These are phyloP conservation scores for Colletotrichum lindemuthianum DNA, from an alignment of 2,329 filamentous ascomycete genomes.

Conservation along the genomic window DNA sequence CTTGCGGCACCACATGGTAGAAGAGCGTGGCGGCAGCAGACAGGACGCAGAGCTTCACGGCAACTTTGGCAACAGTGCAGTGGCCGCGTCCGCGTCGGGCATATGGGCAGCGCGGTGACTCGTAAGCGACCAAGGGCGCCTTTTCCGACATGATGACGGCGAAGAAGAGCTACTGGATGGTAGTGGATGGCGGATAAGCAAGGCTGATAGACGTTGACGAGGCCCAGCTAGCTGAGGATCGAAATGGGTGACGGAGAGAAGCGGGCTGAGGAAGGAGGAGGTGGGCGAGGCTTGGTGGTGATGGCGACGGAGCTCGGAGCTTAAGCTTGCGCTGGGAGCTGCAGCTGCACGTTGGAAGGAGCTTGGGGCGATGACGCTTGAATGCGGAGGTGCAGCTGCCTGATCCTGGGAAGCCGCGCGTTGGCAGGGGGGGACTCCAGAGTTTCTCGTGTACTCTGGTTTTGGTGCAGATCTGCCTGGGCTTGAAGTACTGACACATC, in stretches of 20 bases:
- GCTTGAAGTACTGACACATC: too few species aligned
- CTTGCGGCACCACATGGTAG: slow-evolving; percentile 14
- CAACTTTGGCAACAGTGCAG: slow-evolving; percentile 15
- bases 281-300: neutral
- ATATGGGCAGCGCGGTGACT: slow-evolving; percentile 16
- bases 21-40: slow-evolving; percentile 22
- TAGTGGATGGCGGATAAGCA: neutral
- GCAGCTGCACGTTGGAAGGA: neutral
- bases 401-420: slow-evolving; percentile 8
- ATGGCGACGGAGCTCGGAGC: slow-evolving; percentile 16
- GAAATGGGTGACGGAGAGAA: slow-evolving; percentile 11
- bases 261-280: neutral
- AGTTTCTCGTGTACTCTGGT: neutral
- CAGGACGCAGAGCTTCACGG: slow-evolving; percentile 19
- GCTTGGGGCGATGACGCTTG: slow-evolving; percentile 26
- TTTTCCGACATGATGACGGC: slow-evolving; percentile 24
- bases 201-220: neutral
- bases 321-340: neutral
- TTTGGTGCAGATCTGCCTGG: fast-evolving
- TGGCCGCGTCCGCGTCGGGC: slow-evolving; percentile 13
- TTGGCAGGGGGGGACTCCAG: neutral
- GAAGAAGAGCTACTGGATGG: neutral
- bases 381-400: slow-evolving; percentile 21
- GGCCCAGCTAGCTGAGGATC: slow-evolving; percentile 31
- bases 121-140: slow-evolving; percentile 19